Evolutionary conservation across 768 basidiomycete species (phyloP), one percentile per base, ranked within the genome.

Genomic region (Cubamyces sp.): DNA sequence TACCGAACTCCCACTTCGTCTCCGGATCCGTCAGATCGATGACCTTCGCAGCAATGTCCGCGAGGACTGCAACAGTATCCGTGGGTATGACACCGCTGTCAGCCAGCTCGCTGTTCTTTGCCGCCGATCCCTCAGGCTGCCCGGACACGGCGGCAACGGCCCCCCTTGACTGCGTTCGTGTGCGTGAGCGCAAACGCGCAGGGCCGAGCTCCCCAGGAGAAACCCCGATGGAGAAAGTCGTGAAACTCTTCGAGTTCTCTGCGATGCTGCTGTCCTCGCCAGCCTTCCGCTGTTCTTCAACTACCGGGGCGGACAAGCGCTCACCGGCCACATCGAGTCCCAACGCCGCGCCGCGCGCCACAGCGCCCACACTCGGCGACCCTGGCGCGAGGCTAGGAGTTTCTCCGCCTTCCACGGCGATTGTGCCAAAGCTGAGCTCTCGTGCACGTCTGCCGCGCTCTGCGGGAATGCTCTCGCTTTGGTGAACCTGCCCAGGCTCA

Each of bases 1-100:
- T 81, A 18, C 87, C 86, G 69, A 87, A 87, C 69, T 81, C 79
- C 85, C 84, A 87, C 69, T 80, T 85, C 48, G 70, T 64, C 57
- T 56, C 64, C 1, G 74, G 57, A 28, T 71, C 73, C 8, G 74
- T 76, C 63, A 74, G 61, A 57, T 79, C 79, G 19, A 77, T 65
- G 23, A 76, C 68, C 48, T 68, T 71, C 21, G 64, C 62, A 25
- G 60, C 62, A 6, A 54, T 61, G 18, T 52, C 66, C 19, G 60
- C 42, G n/a, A 46, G 54, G 21, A 23, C 46, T 9, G 21, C 34
- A 14, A 53, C 57, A 40, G 28, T 14, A 34, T 64, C 61, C 3
- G 42, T 57, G 25, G 68, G 47, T 8, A 30, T 25, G 8, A 18
- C 60, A 15, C 41, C 43, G 39, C 26, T 21, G 25, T 54, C 55